Percentiles rank a stretch among this genome's conserved stretches.
These are phyloP conservation scores for Oryza meyeriana DNA, from an alignment of 176 grass and related monocot species.

Conservation along the genomic window DNA sequence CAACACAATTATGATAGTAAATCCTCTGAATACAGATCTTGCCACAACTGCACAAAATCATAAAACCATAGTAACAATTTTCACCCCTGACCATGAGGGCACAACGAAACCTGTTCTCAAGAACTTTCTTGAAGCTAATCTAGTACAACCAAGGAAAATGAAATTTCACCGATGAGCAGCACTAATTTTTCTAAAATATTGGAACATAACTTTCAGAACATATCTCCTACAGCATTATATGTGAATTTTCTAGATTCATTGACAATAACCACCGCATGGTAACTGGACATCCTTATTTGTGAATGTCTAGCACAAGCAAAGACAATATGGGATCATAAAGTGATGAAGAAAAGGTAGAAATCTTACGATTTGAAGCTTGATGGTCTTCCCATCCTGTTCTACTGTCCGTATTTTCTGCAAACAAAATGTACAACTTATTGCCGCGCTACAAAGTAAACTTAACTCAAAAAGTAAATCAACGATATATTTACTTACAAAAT, in stretches of 20 bases:
- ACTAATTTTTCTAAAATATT: background rate
- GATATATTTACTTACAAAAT: constrained; percentile 56
- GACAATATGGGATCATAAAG: too few relatives aligned
- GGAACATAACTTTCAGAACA: background rate
- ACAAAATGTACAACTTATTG: constrained; percentile 9
- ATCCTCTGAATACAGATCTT: background rate
- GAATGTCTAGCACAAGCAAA: background rate
- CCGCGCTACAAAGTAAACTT: background rate
- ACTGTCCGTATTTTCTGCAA: constrained; percentile 83
- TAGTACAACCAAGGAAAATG: background rate
- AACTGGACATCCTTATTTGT: background rate
- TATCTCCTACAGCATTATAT: background rate
- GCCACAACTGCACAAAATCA: background rate
- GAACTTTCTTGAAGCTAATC: background rate
- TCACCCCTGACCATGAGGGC: too few relatives aligned
- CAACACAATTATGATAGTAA: background rate
- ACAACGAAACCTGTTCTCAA: background rate
- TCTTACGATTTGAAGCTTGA: constrained; percentile 85
- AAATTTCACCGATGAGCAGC: background rate
- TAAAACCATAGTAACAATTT: background rate
- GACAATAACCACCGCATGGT: background rate
- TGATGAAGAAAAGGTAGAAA: background rate
- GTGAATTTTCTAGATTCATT: background rate
- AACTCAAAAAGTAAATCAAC: background rate
- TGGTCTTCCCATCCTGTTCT: constrained; percentile 79